A percentile compares a stretch with the other conserved stretches of the same genome.
Evolutionary conservation across 208 protist species (phyloP).

Genomic region (Herpetomonas samuelpessoai): DNA sequence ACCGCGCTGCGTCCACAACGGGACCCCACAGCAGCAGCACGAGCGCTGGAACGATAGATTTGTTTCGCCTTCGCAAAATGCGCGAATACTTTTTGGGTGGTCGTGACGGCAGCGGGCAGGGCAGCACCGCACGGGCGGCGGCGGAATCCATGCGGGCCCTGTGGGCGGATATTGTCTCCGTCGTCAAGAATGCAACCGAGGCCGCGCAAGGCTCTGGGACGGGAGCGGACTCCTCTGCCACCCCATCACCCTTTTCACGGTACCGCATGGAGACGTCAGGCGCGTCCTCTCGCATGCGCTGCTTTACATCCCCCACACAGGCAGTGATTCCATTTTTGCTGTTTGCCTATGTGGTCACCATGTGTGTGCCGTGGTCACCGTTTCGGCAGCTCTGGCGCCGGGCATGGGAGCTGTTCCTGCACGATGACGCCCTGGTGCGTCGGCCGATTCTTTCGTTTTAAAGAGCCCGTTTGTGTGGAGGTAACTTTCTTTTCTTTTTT

Average conservation of each 20-base stretch:
- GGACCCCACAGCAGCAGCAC: background rate
- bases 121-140: background rate
- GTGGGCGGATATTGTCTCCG: background rate
- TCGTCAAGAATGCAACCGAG: background rate
- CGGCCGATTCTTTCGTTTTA: constrained; percentile 53
- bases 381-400: constrained; percentile 42
- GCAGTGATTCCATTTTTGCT: constrained; percentile 33
- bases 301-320: too few relatives aligned
- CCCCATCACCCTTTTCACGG: too few relatives aligned
- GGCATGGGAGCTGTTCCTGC: constrained; percentile 40
- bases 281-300: too few relatives aligned
- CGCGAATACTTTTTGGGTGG: constrained; percentile 8
- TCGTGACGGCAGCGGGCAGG: background rate
- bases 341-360: constrained; percentile 33
- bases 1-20: background rate
- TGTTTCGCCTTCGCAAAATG: background rate
- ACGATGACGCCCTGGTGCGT: constrained; percentile 59
- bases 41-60: too few relatives aligned
- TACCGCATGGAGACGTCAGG: too few relatives aligned
- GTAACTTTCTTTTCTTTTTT: background rate
- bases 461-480: background rate
- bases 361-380: constrained; percentile 35
- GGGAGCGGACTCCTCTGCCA: too few relatives aligned
- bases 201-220: too few relatives aligned
- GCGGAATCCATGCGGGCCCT: background rate